Percentiles rank a stretch among this genome's conserved stretches.
Evolutionary conservation across 2,329 filamentous ascomycete genomes (phyloP).

Genomic region (Ophiocordyceps camponoti-floridani): DNA sequence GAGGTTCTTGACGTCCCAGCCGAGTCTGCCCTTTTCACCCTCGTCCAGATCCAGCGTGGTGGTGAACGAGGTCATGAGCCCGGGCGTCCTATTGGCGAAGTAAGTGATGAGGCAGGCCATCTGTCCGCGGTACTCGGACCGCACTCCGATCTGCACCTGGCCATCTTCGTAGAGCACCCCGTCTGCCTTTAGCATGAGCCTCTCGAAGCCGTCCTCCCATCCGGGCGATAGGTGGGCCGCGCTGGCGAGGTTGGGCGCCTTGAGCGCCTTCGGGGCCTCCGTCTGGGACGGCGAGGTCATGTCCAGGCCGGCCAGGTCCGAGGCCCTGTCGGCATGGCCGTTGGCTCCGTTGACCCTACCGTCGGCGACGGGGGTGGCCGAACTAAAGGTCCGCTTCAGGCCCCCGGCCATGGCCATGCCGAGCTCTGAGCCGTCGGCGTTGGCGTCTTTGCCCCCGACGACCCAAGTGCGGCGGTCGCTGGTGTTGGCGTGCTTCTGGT

Average conservation of each 20-base stretch:
- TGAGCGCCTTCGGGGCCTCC: constrained; percentile 37
- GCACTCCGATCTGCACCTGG: constrained; percentile 79
- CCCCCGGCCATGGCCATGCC: constrained; percentile 64
- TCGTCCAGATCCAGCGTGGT: constrained; percentile 77
- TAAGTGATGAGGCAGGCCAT: constrained; percentile 92
- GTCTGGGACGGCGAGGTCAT: constrained; percentile 43
- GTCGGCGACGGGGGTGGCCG: constrained; percentile 28
- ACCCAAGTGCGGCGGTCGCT: constrained; percentile 96
- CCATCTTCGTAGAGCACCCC: constrained; percentile 89
- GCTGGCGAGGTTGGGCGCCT: constrained; percentile 72
- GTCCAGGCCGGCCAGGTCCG: constrained; percentile 70
- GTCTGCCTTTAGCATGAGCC: constrained; percentile 60
- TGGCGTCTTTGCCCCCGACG: constrained; percentile 91
- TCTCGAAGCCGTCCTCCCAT: constrained; percentile 83
- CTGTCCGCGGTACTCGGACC: constrained; percentile 89
- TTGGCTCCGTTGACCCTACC: constrained; percentile 28
- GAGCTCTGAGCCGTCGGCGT: constrained; percentile 63
- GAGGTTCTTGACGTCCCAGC: constrained; percentile 73
- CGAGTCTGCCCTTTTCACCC: constrained; percentile 45
- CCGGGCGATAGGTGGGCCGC: constrained; percentile 85
- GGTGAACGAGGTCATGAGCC: constrained; percentile 75
- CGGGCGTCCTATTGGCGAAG: constrained; percentile 84
- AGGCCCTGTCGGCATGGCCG: constrained; percentile 30
- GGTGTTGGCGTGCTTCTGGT: constrained; percentile 84
- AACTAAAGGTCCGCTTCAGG: constrained; percentile 72